Conservation (phyloP, 1,284 basidiomycete genomes). For the Trichosporon sp. region DNA sequence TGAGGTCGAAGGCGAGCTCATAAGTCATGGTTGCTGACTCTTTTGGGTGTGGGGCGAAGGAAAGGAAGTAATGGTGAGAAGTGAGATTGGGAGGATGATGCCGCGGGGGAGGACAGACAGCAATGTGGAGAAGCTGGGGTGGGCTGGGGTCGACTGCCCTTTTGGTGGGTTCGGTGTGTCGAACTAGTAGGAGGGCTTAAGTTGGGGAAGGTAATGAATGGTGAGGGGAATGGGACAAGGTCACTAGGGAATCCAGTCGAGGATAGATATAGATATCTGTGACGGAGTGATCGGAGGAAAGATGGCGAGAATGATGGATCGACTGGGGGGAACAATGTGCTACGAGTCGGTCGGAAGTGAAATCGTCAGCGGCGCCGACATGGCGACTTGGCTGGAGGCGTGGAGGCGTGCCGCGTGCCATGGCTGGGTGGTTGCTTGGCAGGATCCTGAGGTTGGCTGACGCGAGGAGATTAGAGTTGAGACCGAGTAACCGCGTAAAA, state of each 20-base stretch:
- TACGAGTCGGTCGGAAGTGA: slow-evolving; percentile 5
- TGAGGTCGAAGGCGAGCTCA: slow-evolving; percentile 16
- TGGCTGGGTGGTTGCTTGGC: background rate
- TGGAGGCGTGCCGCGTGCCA: background rate
- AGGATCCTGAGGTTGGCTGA: background rate
- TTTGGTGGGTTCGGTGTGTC: background rate
- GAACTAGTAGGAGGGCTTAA: background rate
- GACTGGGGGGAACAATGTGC: background rate
- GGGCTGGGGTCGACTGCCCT: background rate
- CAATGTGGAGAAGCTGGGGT: background rate
- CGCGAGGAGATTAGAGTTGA: slow-evolving; percentile 17
- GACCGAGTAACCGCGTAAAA: slow-evolving; percentile 12
- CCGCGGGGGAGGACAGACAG: background rate
- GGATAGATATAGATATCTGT: background rate
- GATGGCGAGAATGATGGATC: background rate
- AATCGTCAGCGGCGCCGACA: background rate
- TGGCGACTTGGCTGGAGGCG: background rate
- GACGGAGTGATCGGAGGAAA: slow-evolving; percentile 11
- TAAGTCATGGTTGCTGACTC: background rate
- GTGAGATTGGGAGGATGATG: background rate
- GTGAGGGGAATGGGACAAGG: background rate
- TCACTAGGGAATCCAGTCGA: background rate
- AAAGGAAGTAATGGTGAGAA: background rate
- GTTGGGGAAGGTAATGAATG: background rate
- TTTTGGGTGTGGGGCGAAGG: background rate